Base-by-base conservation (phyloP, 2,329 filamentous ascomycete genomes). In the Alternaria arborescens region DNA sequence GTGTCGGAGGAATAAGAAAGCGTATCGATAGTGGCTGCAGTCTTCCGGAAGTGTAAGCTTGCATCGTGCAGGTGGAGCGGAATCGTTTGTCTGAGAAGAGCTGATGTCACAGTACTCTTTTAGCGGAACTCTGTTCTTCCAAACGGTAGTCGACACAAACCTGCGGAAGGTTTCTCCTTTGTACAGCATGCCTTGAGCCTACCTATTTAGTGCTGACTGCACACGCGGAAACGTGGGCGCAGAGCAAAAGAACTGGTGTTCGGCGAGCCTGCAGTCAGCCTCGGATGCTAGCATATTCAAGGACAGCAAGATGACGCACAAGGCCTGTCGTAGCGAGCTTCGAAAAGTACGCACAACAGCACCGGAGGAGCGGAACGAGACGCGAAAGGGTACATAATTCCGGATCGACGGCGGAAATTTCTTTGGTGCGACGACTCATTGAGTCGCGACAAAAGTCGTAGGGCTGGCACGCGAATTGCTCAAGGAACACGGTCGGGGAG, bases 401-500 rank as follows among this genome's bases (percentile, higher is more conserved):
- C 58, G 64, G 66, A 63, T 65, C 60, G 51, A 65, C 52, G 24
- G 51, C 56, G 58, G 59, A 59, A 58, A 55, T 47, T 61, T 58
- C 40, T 42, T 43, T 67, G 55, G 66, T 72, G 59, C 52, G 57
- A 71, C 71, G 54, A 62, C 58, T 55, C 61, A 65, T 55, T 48
- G 55, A 61, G 61, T 43, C 48, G 61, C 56, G 53, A 67, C 52
- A 61, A 50, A 55, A 50, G 38, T 53, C 53, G 40, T 48, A 48
- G 48, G 60, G 61, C 53, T 52, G 46, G 36, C 47, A 57, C 52
- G 58, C 53, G 55, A 54, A 46, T 40, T 48, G 52, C 50, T 52
- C 53, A 42, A 51, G 51, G 36, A 54, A 50, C 28, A 54, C 48
- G 57, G 46, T 50, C 30, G 38, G 40, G 38, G 46, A 46, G 30